Evolutionary conservation across 2,329 filamentous ascomycete species (phyloP), one percentile per base, ranked within the genome.

Genomic region (Cercospora sesami): DNA sequence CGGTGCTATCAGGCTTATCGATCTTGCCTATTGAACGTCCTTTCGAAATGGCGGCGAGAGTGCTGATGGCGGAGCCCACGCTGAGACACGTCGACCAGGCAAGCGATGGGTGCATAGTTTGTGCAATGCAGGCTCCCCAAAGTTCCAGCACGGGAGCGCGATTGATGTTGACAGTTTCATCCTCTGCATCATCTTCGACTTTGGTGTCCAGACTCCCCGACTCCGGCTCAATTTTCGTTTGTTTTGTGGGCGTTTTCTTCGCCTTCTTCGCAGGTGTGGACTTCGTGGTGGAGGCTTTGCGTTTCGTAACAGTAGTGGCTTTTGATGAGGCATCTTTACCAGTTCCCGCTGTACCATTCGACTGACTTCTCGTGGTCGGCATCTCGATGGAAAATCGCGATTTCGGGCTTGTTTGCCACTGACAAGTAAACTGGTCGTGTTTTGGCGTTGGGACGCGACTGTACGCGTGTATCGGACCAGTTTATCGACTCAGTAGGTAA

Each of bases 131-230:
- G 7, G 72, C 70, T 3, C 70, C 67, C 75, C 75, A 78, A 6
- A 78, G 72, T 9, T 77, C 74, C 30, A 79, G 72, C 7, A 79
- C 73, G 0, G 77, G 75, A 4, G 76, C 73, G 12, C 76, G 75
- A 45, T 78, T 78, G 69, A 78, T 78, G 5, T 71, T 65, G 60
- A 78, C 74, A 16, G 42, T 63, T 16, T 60, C 64, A n/a, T 60
- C 64, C n/a, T 61, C 39, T 1, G 21, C 45, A 2, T 57, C 28
- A 2, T 70, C 51, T 10, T 53, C 61, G 26, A 55, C n/a, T 14
- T 45, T 48, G 7, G 42, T 53, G 39, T 65, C 64, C 7, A 65
- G 2, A 18, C 42, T 16, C 3, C 64, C 64, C 9, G 64, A 51
- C 18, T 65, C 39, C 21, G 64, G 64, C 6, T 65, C 64, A 26